Evolutionary conservation across 805 yeast species (phyloP).

Genomic region (Candida berthetii): DNA sequence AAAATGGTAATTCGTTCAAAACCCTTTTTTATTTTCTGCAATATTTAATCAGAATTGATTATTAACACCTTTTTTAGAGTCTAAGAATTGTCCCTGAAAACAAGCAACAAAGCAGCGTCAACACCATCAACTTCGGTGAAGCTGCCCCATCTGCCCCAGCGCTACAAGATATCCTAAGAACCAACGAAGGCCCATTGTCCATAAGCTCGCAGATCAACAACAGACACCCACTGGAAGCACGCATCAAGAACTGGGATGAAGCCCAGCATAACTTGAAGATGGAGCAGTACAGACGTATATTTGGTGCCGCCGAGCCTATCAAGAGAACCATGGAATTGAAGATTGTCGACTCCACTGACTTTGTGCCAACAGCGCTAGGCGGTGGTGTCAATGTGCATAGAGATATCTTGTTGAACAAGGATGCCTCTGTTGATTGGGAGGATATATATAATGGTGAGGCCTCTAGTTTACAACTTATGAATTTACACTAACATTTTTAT

Average conservation of each 20-base stretch:
- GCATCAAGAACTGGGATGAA: conserved; percentile 75
- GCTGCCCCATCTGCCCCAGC: conserved; percentile 60
- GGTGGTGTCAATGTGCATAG: conserved; percentile 56
- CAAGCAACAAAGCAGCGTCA: conserved; percentile 37
- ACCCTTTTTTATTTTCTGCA: too few species aligned
- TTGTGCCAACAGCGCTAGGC: conserved; percentile 59
- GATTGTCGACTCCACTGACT: conserved; percentile 64
- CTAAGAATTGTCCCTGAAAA: conserved; percentile 51
- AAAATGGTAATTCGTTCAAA: too few species aligned
- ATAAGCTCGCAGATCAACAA: conserved; percentile 56
- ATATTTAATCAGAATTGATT: too few species aligned
- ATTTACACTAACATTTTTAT: not conserved
- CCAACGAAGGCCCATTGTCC: conserved; percentile 53
- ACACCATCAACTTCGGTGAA: conserved; percentile 44
- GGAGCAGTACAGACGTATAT: conserved; percentile 75
- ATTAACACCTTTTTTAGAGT: conserved; percentile 6
- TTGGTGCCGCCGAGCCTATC: conserved; percentile 93
- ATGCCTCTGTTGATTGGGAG: conserved; percentile 84
- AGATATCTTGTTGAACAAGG: conserved; percentile 77
- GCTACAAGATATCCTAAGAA: conserved; percentile 61
- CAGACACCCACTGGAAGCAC: conserved; percentile 81
- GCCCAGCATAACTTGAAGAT: conserved; percentile 64
- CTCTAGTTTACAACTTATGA: too few species aligned
- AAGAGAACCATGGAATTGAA: conserved; percentile 84
- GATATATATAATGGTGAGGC: conserved; percentile 64